Evolutionary conservation across 495 filamentous ascomycete genomes (phyloP).

Genomic region (Penicillium cosmopolitanum): DNA sequence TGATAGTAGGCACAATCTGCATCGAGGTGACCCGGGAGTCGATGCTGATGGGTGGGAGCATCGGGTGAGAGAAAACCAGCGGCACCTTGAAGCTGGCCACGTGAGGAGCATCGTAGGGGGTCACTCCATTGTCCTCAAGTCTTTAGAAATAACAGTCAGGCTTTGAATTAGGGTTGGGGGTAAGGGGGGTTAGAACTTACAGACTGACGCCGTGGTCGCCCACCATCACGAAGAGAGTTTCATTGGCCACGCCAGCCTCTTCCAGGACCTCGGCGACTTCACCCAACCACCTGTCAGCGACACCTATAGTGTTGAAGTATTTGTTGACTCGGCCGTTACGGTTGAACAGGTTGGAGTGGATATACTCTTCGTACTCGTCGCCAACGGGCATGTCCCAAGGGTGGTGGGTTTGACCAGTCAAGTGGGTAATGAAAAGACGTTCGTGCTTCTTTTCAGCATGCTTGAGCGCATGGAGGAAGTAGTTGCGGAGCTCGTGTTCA

Average conservation of each 20-base stretch:
- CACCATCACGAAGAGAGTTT: constrained; percentile 46
- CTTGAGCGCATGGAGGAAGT: constrained; percentile 40
- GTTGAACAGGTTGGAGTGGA: constrained; percentile 27
- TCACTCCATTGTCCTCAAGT: constrained; percentile 35
- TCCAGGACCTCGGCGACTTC: constrained; percentile 40
- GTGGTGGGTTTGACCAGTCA: constrained; percentile 48
- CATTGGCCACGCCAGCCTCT: constrained; percentile 42
- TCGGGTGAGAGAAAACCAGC: constrained; percentile 44
- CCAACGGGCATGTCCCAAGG: constrained; percentile 41
- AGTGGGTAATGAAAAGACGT: constrained; percentile 45
- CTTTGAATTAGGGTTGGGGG: too few relatives aligned
- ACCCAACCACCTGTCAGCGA: constrained; percentile 41
- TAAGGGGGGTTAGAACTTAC: too few relatives aligned
- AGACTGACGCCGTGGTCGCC: constrained; percentile 46
- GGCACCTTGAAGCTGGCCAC: constrained; percentile 45
- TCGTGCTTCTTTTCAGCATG: constrained; percentile 38
- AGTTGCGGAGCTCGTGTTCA: constrained; percentile 40
- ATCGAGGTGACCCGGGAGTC: constrained; percentile 37
- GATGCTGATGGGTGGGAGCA: constrained; percentile 40
- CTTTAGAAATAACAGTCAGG: too few relatives aligned
- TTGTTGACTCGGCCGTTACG: constrained; percentile 29
- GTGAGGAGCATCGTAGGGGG: constrained; percentile 45
- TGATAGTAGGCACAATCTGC: constrained; percentile 47
- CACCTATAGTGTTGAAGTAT: constrained; percentile 47
- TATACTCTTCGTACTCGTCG: constrained; percentile 34